Evolutionary conservation across 1,284 basidiomycete genomes (phyloP).

Genomic region (Wallemia ichthyophaga): DNA sequence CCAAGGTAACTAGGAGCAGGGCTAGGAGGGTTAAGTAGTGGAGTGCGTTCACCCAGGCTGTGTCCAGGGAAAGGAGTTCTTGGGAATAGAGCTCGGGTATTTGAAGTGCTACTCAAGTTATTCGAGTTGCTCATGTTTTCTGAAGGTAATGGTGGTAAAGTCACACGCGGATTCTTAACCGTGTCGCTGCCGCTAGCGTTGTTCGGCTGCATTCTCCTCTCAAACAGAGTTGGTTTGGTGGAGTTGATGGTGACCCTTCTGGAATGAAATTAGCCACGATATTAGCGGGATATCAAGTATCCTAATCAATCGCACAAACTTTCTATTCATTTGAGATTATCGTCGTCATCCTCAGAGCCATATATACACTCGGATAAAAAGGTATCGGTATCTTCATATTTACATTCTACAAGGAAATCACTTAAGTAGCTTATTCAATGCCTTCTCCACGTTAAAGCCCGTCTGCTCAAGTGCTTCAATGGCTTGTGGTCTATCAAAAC

Average conservation of each 20-base stretch:
- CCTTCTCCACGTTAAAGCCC: conserved; percentile 38
- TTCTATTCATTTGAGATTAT: not conserved
- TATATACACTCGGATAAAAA: not conserved
- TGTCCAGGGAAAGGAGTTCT: not conserved
- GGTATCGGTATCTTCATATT: no score
- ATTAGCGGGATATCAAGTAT: no score
- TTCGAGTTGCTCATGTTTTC: no score
- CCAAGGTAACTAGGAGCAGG: not conserved
- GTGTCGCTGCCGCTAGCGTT: not conserved
- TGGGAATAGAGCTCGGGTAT: not conserved
- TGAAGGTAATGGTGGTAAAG: not conserved
- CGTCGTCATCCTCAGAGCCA: not conserved
- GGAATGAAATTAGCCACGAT: no score
- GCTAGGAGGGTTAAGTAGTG: not conserved
- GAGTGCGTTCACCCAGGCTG: not conserved
- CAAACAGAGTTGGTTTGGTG: not conserved
- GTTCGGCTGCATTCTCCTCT: not conserved
- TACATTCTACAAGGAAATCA: conserved; percentile 3
- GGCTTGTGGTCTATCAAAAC: conserved; percentile 46
- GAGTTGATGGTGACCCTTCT: not conserved
- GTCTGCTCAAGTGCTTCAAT: conserved; percentile 37
- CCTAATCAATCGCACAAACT: not conserved
- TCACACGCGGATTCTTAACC: not conserved
- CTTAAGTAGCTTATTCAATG: conserved; percentile 33
- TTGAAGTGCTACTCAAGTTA: not conserved